Evolutionary conservation across 495 filamentous ascomycete species (phyloP).

Genomic region (Xylaria curta): DNA sequence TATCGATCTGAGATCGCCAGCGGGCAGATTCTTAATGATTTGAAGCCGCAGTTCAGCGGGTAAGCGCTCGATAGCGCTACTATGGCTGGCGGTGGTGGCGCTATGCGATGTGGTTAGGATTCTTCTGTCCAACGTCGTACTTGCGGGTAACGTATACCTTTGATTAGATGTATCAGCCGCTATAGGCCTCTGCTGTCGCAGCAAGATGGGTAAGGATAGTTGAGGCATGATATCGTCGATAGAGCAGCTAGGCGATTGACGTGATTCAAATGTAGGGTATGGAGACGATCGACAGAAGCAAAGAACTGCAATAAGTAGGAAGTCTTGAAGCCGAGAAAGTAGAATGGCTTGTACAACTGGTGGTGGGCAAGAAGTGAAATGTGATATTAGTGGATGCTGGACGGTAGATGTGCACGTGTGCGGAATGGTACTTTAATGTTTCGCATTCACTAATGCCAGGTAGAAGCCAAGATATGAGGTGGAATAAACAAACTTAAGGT

Average conservation of each 20-base stretch:
- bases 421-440: not conserved
- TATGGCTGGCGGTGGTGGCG: too few species aligned
- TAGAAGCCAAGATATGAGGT: too few species aligned
- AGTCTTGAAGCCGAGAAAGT: not conserved
- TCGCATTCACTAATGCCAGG: not conserved
- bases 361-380: not conserved
- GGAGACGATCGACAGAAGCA: not conserved
- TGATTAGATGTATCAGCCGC: not conserved
- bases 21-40: not conserved
- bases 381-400: too few species aligned
- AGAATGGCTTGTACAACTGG: not conserved
- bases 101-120: not conserved
- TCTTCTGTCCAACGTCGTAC: not conserved
- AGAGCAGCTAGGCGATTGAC: not conserved
- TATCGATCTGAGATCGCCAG: not conserved
- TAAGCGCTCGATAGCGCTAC: slow-evolving; percentile 3
- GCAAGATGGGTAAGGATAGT: not conserved
- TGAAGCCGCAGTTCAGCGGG: not conserved
- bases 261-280: not conserved
- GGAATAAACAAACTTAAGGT: too few species aligned
- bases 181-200: not conserved
- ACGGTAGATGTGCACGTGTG: not conserved
- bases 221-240: not conserved
- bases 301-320: not conserved
- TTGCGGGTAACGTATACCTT: not conserved